Conservation (phyloP, 2,329 filamentous ascomycete genomes). For the Claviceps arundinis region DNA sequence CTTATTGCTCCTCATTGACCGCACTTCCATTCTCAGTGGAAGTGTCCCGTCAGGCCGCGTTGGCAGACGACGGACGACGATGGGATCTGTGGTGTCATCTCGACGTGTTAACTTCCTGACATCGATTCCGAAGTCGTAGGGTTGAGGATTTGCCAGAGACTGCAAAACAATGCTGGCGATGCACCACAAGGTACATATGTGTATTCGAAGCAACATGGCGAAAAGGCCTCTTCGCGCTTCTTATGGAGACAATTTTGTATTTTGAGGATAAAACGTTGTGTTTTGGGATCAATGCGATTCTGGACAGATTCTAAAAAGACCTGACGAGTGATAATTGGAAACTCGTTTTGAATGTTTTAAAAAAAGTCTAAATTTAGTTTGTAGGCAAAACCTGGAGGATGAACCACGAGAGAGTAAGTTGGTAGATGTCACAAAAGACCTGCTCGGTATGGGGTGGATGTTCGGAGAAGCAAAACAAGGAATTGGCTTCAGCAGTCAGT, state of each 20-base stretch:
- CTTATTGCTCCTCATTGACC: slow-evolving; percentile 47
- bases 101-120: slow-evolving; percentile 26
- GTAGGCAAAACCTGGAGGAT: background rate
- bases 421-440: background rate
- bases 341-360: background rate
- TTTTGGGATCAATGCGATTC: background rate
- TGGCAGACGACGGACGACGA: slow-evolving; percentile 32
- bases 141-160: slow-evolving; percentile 4
- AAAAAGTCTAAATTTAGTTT: background rate
- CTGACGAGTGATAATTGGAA: background rate
- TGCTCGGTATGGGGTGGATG: background rate
- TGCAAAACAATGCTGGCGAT: slow-evolving; percentile 2
- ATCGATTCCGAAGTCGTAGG: slow-evolving; percentile 40
- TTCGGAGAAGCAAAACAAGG: background rate
- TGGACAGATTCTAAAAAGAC: background rate
- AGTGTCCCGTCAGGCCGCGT: slow-evolving; percentile 24
- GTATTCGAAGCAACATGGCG: slow-evolving; percentile 3
- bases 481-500: background rate
- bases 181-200: background rate
- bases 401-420: background rate
- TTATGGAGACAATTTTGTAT: no score
- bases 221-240: background rate
- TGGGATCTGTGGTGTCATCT: slow-evolving; percentile 19
- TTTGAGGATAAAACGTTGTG: background rate
- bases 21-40: slow-evolving; percentile 50